phyloP scores from a whole-genome alignment of 495 filamentous ascomycete species.

The Stereocaulon alpinum region DNA sequence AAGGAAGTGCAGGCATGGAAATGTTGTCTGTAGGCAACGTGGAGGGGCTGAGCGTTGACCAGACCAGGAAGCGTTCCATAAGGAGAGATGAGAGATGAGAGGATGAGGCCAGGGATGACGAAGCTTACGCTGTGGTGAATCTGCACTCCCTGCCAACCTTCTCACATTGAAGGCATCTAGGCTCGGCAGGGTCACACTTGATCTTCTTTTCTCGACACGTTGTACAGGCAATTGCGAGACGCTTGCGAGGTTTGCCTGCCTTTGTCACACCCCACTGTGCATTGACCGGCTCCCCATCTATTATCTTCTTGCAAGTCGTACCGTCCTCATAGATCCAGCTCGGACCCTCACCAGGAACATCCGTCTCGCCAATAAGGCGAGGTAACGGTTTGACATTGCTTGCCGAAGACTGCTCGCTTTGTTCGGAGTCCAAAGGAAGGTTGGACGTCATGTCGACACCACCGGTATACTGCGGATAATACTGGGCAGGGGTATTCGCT shows the following conservation, averaged over 20 bases:
- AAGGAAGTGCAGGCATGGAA: neutral
- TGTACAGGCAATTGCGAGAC: slow-evolving; percentile 78
- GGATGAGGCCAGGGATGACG: neutral
- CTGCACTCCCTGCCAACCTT: slow-evolving; percentile 78
- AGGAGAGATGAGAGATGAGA: neutral
- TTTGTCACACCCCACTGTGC: slow-evolving; percentile 90
- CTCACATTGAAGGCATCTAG: slow-evolving; percentile 80
- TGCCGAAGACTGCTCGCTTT: slow-evolving; percentile 1
- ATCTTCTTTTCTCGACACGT: slow-evolving; percentile 95
- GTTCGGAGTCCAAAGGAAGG: neutral
- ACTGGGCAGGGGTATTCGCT: slow-evolving; percentile 2
- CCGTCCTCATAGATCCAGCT: slow-evolving; percentile 88
- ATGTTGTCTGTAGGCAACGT: neutral
- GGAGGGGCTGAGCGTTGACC: neutral
- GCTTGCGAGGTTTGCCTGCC: slow-evolving; percentile 81
- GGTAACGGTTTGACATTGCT: slow-evolving; percentile 25
- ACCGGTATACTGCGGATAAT: slow-evolving; percentile 8
- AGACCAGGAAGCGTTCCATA: neutral
- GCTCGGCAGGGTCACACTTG: slow-evolving; percentile 81
- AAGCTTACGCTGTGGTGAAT: slow-evolving; percentile 77
- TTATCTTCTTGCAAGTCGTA: slow-evolving; percentile 67
- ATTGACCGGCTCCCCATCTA: slow-evolving; percentile 80
- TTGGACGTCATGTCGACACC: slow-evolving; percentile 3
- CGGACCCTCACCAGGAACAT: slow-evolving; percentile 63
- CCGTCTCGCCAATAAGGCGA: slow-evolving; percentile 39